These are phyloP conservation scores for Oryza officinalis DNA, from an alignment of 176 grass and related monocot genomes.

Conservation along the genomic window DNA sequence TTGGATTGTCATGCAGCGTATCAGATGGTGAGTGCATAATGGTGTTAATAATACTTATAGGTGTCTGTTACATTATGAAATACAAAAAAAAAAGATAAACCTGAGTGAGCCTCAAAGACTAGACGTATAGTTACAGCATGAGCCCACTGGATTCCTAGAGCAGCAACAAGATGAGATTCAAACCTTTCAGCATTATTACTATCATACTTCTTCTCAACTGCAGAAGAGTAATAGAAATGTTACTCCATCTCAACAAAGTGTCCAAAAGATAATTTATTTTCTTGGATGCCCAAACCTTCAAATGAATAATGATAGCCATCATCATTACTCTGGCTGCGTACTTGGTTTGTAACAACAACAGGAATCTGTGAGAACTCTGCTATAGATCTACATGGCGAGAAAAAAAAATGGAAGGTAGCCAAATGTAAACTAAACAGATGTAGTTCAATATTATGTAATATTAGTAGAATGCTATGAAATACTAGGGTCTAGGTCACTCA, in stretches of 20 bases:
- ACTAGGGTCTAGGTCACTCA: conserved; percentile 36
- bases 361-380: conserved; percentile 88
- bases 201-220: conserved; percentile 53
- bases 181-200: conserved; percentile 39
- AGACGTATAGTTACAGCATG: conserved; percentile 87
- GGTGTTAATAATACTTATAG: not conserved
- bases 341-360: conserved; percentile 96
- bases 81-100: conserved; percentile 41
- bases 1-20: conserved; percentile 5
- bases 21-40: not conserved
- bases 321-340: conserved; percentile 77
- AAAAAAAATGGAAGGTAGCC: conserved; percentile 26
- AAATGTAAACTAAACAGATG: conserved; percentile 32
- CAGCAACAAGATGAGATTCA: conserved; percentile 89
- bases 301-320: conserved; percentile 74
- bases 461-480: conserved; percentile 3
- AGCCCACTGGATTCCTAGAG: conserved; percentile 90
- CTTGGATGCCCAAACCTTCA: conserved; percentile 64
- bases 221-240: conserved; percentile 34
- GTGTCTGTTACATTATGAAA: not conserved
- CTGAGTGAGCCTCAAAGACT: conserved; percentile 95
- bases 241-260: conserved; percentile 15
- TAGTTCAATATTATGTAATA: not conserved
- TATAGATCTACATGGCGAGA: conserved; percentile 55
- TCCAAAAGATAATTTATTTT: not conserved